Evolutionary conservation across 306 rosid species (phyloP).

Genomic region (Ziziphus jujuba): DNA sequence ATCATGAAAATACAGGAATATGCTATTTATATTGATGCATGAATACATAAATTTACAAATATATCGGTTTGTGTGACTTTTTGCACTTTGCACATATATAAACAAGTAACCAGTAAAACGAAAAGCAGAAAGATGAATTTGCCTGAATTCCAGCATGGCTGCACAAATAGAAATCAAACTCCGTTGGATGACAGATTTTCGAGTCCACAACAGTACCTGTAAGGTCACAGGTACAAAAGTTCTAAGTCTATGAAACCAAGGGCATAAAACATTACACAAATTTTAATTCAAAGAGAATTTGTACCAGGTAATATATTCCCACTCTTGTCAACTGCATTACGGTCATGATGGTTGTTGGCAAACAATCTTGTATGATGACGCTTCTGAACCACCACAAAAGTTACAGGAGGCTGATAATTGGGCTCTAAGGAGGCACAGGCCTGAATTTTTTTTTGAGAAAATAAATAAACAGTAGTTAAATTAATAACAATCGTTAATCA

Average conservation of each 20-base stretch:
- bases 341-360: slow-evolving; percentile 74
- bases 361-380: slow-evolving; percentile 95
- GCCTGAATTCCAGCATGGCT: slow-evolving; percentile 99
- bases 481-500: neutral
- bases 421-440: slow-evolving; percentile 93
- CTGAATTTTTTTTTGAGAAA: slow-evolving; percentile 29
- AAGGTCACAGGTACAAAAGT: slow-evolving; percentile 3
- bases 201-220: slow-evolving; percentile 97
- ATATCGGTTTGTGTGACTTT: no score
- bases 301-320: slow-evolving; percentile 95
- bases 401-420: slow-evolving; percentile 96
- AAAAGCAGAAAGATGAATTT: neutral
- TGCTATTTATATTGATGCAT: no score
- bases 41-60: no score
- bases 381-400: slow-evolving; percentile 95
- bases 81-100: no score
- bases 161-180: slow-evolving; percentile 90
- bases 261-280: neutral
- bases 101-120: no score
- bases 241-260: neutral
- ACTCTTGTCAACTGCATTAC: slow-evolving; percentile 65
- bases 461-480: neutral
- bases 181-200: slow-evolving; percentile 92
- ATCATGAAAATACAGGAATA: neutral
- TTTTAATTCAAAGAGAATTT: neutral